Base-by-base conservation (phyloP, 495 filamentous ascomycete genomes). In the Daldinia decipiens region DNA sequence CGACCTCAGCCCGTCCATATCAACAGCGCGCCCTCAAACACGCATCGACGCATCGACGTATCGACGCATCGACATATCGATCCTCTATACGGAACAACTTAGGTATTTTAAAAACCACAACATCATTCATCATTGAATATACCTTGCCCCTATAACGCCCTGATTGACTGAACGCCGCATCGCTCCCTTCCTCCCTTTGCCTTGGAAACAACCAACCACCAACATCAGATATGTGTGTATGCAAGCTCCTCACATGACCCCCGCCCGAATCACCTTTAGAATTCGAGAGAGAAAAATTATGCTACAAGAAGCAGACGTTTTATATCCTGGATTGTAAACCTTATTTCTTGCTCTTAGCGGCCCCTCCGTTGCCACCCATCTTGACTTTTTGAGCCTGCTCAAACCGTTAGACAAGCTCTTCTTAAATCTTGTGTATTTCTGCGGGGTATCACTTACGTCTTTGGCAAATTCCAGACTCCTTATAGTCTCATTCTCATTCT, bases 381-480 rank as follows among this genome's bases (percentile, higher is more conserved):
- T 75, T 77, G 9, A 77, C 75, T 34, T 77, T 77, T 40, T 77
- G 75, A 27, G 75, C 75, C 75, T 77, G 34, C 15, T 56, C 12
- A 26, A 58, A 56, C 5, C 0, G 67, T 75, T 64, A 77, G 72
- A 26, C 5, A 24, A 31, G 15, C 5, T 53, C 26, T 51, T 26
- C 11, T 29, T 29, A 6, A 27, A 52, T 3, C n/a, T 26, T 27
- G 3, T 53, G 1, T 2, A 15, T 8, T 31, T 9, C 7, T 1
- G 26, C 1, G 26, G 50, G 13, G 7, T 27, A 31, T 53, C 6
- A 80, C 79, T 79, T 73, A 86, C 94, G 85, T 98, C 98, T 11
- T 92, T 95, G 15, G 96, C 95, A 82, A 99, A 99, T 76, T 96
- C 91, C 77, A 99, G 85, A 80, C 93, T 97, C 29, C 95, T 96